Conservation (phyloP, 129 eudicot species). For the Saussurea involucrata region DNA sequence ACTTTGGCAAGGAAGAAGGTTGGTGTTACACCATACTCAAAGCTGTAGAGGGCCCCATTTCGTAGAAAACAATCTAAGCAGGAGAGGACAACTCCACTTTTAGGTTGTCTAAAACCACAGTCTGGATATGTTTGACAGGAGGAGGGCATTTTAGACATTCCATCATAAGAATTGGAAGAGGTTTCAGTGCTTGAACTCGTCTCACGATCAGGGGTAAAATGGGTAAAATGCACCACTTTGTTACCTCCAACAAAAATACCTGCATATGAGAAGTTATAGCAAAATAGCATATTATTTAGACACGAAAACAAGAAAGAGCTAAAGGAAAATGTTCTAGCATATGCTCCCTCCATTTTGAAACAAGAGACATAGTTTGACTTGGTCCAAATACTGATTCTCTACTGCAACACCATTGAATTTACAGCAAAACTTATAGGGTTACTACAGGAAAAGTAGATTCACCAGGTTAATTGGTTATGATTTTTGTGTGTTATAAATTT, state of each 20-base stretch:
- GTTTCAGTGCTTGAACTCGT: conserved; percentile 28
- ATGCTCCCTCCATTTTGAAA: background rate
- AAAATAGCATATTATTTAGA: background rate
- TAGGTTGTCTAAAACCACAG: conserved; percentile 77
- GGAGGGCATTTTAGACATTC: conserved; percentile 22
- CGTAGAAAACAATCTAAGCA: conserved; percentile 83
- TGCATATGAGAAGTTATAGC: conserved; percentile 22
- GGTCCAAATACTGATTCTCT: background rate
- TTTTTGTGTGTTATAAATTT: background rate
- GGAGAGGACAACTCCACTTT: conserved; percentile 76
- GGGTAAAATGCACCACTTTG: conserved; percentile 93
- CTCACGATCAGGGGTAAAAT: conserved; percentile 25
- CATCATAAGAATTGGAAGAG: conserved; percentile 32
- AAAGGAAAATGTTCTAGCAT: background rate
- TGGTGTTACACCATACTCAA: conserved; percentile 69
- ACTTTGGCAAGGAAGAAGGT: conserved; percentile 67
- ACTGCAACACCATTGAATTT: no score
- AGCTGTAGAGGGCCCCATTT: conserved; percentile 68
- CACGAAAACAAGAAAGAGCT: background rate
- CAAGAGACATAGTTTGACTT: background rate
- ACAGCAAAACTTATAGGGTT: no score
- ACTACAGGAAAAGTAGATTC: background rate
- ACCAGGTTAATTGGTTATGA: background rate
- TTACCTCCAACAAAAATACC: conserved; percentile 82
- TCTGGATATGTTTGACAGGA: conserved; percentile 70